Evolutionary conservation across 2,329 filamentous ascomycete species (phyloP), one percentile per base, ranked within the genome.

Genomic region (Hypoxylon sp.): DNA sequence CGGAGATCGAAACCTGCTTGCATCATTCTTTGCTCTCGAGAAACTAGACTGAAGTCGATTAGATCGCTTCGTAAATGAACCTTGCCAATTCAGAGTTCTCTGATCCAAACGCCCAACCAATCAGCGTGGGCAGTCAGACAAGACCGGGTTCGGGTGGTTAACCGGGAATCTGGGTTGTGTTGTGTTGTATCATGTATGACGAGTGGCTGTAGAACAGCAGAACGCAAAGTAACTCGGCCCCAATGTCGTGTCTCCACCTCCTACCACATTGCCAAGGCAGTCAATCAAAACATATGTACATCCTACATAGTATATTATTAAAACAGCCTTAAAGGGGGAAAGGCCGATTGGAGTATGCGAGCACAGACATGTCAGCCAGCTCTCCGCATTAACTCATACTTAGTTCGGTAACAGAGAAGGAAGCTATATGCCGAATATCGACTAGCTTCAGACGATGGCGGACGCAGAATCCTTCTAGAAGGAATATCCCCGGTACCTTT

Each of bases 401-500:
- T 50, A n/a, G 58, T 59, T 29, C n/a, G 63, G 51, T 61, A 63
- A 46, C 25, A 23, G 51, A 43, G 25, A 54, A 39, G 39, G 41
- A 41, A 37, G 43, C 46, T 29, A 43, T 46, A 62, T 56, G 16
- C 63, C 57, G 19, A 51, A 62, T 60, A 48, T 29, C 50, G 58
- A 65, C 64, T 67, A 67, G 63, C 64, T 52, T 63, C 50, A 63
- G 51, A 67, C 55, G 47, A 52, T 53, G 34, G 62, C 52, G 53
- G 70, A 57, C 21, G 55, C 54, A 57, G 63, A 70, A 69, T 56
- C 48, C 56, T 72, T 72, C 70, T 70, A 70, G 68, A 72, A 71
- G 60, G 37, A 32, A 57, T 61, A 29, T 58, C n/a, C 53, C 16
- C 37, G 30, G 5, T 12, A 27, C 39, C 19, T 57, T 16, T 23